Conservation (phyloP, 371 early-diverging fungal species). For the Mortierella sp. region DNA sequence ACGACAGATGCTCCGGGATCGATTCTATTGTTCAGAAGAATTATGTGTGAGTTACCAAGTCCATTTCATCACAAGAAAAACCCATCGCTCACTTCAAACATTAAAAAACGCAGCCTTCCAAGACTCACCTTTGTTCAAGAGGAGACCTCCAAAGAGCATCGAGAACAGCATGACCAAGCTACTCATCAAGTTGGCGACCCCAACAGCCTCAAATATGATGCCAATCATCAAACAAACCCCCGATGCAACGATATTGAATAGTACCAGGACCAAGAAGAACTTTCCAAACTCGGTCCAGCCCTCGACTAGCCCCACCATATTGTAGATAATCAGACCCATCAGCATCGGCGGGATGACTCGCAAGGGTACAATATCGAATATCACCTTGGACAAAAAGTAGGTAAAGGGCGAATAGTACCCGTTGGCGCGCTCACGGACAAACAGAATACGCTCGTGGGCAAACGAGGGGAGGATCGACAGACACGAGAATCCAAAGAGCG, state of each 20-base stretch:
- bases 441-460: conserved; percentile 81
- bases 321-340: conserved; percentile 88
- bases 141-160: conserved; percentile 93
- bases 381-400: conserved; percentile 83
- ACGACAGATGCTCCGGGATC: conserved; percentile 81
- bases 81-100: background rate
- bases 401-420: conserved; percentile 87
- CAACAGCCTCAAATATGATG: conserved; percentile 80
- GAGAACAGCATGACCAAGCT: conserved; percentile 90
- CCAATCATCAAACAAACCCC: conserved; percentile 87
- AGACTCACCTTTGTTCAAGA: conserved; percentile 80
- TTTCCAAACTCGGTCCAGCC: conserved; percentile 79
- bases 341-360: conserved; percentile 88
- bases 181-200: conserved; percentile 87
- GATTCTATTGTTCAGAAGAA: conserved; percentile 65
- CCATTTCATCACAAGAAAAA: background rate
- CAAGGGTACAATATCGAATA: conserved; percentile 87
- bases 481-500: conserved; percentile 87
- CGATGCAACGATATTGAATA: conserved; percentile 91
- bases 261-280: conserved; percentile 84
- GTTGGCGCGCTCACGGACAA: conserved; percentile 90
- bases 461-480: conserved; percentile 85
- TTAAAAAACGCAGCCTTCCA: background rate
- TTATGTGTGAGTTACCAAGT: background rate
- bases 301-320: conserved; percentile 89